A percentile compares a stretch with the other conserved stretches of the same genome.
phyloP scores from a whole-genome alignment of 2,329 filamentous ascomycete species.

The Talaromyces funiculosus region DNA sequence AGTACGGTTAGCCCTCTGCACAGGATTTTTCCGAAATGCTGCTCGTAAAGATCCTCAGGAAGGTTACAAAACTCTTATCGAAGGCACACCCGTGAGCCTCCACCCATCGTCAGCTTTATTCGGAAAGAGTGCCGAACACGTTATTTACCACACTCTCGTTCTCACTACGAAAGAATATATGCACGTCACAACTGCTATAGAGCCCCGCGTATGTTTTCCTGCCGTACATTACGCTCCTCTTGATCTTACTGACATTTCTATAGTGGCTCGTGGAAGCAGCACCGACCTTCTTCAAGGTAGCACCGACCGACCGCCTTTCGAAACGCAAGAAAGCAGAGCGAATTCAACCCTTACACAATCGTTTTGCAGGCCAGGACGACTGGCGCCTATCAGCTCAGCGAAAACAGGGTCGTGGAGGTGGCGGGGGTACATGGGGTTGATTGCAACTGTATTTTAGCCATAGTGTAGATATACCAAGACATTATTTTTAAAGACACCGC shows the following conservation, averaged over 20 bases:
- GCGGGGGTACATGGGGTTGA: conserved; percentile 82
- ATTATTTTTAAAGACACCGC: background rate
- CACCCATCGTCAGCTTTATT: conserved; percentile 86
- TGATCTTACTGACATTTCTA: conserved; percentile 10
- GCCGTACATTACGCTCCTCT: background rate
- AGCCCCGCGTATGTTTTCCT: conserved; percentile 60
- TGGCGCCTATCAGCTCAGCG: conserved; percentile 89
- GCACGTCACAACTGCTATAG: conserved; percentile 87
- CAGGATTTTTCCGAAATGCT: conserved; percentile 91
- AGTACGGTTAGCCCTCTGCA: conserved; percentile 82
- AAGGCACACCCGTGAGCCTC: conserved; percentile 90
- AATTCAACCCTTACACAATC: conserved; percentile 92
- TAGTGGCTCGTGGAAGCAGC: conserved; percentile 82
- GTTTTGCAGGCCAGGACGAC: conserved; percentile 86
- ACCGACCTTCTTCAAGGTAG: conserved; percentile 98
- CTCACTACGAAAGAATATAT: conserved; percentile 83
- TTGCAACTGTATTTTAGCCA: background rate
- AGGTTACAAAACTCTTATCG: conserved; percentile 95
- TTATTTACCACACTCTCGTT: conserved; percentile 70
- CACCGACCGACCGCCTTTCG: conserved; percentile 75
- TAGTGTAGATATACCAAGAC: background rate
- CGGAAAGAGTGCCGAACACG: conserved; percentile 92
- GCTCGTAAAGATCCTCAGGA: conserved; percentile 94
- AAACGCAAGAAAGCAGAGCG: conserved; percentile 92
- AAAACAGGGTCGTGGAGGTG: conserved; percentile 74